Conservation (phyloP, 2,329 filamentous ascomycete species). For the Clarireedia monteithiana region DNA sequence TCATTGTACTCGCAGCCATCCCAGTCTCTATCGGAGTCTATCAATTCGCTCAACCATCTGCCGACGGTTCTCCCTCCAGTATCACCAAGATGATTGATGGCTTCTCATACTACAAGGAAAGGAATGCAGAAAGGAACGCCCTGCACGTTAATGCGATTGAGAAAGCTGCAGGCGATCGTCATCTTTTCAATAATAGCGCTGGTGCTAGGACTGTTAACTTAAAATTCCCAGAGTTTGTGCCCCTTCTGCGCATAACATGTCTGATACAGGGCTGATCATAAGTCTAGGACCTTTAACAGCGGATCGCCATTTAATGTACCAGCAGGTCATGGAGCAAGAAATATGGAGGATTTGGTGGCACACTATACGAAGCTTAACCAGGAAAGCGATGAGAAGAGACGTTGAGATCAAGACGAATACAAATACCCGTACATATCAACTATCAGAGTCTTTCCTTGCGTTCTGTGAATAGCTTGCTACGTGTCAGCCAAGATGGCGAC, state of each 20-base stretch:
- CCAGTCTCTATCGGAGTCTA: slow-evolving; percentile 39
- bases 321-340: slow-evolving; percentile 48
- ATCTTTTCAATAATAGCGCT: slow-evolving; percentile 45
- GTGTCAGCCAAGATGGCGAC: slow-evolving; percentile 3
- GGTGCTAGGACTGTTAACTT: slow-evolving; percentile 42
- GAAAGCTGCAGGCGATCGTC: slow-evolving; percentile 54
- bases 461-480: not conserved
- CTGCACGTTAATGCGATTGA: slow-evolving; percentile 53
- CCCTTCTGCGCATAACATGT: not conserved
- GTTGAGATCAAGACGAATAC: slow-evolving; percentile 1
- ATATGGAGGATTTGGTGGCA: slow-evolving; percentile 51
- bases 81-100: slow-evolving; percentile 45
- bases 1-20: slow-evolving; percentile 36
- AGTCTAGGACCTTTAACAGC: slow-evolving; percentile 52
- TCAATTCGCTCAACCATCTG: slow-evolving; percentile 32
- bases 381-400: slow-evolving; percentile 48
- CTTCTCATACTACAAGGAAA: slow-evolving; percentile 45
- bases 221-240: slow-evolving; percentile 56
- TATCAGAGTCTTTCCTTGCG: not conserved
- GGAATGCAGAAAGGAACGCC: slow-evolving; percentile 48
- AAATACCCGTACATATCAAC: slow-evolving; percentile 14
- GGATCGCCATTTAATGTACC: slow-evolving; percentile 57
- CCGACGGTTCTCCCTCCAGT: slow-evolving; percentile 33
- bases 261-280: not conserved
- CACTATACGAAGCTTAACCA: slow-evolving; percentile 53